These are phyloP conservation scores for Annulohypoxylon maeteangense DNA, from an alignment of 495 filamentous ascomycete genomes.

Conservation along the genomic window DNA sequence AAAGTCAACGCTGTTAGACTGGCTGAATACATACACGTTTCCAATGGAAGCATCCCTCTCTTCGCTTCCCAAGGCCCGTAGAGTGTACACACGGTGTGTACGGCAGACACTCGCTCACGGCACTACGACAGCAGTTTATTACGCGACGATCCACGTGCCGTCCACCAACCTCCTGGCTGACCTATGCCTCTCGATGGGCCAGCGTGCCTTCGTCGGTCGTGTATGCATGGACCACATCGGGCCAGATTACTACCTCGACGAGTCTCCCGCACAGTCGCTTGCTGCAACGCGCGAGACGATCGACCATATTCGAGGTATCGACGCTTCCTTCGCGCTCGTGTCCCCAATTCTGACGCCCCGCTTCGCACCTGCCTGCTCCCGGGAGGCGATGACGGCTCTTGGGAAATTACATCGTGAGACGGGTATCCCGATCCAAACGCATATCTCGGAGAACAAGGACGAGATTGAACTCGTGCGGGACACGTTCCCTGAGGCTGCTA, in stretches of 20 bases:
- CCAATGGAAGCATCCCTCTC: constrained; percentile 82
- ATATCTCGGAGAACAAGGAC: constrained; percentile 84
- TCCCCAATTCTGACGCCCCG: constrained; percentile 90
- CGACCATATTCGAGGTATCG: constrained; percentile 71
- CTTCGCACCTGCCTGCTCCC: constrained; percentile 83
- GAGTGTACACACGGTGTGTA: constrained; percentile 79
- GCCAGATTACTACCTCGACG: constrained; percentile 81
- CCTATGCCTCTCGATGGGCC: constrained; percentile 77
- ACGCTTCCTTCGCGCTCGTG: constrained; percentile 67
- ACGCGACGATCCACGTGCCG: constrained; percentile 83
- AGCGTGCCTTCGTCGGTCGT: constrained; percentile 89
- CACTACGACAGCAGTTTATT: constrained; percentile 92
- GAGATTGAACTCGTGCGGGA: constrained; percentile 76
- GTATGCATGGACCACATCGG: constrained; percentile 88
- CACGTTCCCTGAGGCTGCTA: constrained; percentile 71
- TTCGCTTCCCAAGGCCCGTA: constrained; percentile 57
- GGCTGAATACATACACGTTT: constrained; percentile 96
- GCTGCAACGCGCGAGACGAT: constrained; percentile 69
- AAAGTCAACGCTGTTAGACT: constrained; percentile 86
- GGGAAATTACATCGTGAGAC: constrained; percentile 70
- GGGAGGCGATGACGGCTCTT: constrained; percentile 66
- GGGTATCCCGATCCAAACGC: constrained; percentile 81
- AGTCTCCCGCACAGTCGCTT: constrained; percentile 64
- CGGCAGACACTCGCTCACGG: constrained; percentile 84
- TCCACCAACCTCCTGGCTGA: constrained; percentile 89